Evolutionary conservation across 1,284 basidiomycete species (phyloP), one percentile per base, ranked within the genome.

Genomic region (Marasmius sp.): DNA sequence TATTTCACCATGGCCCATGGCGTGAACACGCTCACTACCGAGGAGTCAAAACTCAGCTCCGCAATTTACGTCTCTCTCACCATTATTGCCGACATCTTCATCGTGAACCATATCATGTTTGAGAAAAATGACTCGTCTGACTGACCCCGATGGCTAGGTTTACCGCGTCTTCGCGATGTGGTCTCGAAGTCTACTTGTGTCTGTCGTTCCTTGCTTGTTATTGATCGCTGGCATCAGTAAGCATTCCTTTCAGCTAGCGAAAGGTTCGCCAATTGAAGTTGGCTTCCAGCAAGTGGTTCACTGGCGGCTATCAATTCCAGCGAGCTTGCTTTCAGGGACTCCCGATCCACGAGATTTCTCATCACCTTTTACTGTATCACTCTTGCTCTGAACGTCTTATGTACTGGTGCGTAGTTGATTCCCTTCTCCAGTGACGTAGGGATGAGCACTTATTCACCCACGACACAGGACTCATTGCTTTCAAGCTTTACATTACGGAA

Each of bases 361-460:
- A 10, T 59, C 14, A 51, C 60, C n/a, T 63, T 63, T 36, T 63
- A 59, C 38, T 37, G 57, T 7, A 56, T 63, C 45, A 63, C 61
- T 14, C n/a, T 63, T 36, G 45, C 36, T 11, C 43, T 63, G 11
- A 63, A 63, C 50, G 52, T 63, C 10, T 9, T 63, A 27, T 63
- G 51, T 34, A 63, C 61, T n/a, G 39, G 61, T 63, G 34, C 48
- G 59, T 60, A 6, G 18, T 34, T 27, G 4, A 22, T 20, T 22
- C 33, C 27, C 27, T n/a, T n/a, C n/a, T 27, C 18, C 9, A 9
- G n/a, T n/a, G n/a, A 14, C 53, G 12, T n/a, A 20, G 18, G 8
- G 16, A 37, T 4, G 33, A 20, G 27, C 27, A 45, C 49, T 57
- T n/a, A 14, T 38, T 33, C 36, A 27, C 43, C 43, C 39, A 20